Evolutionary conservation across 2,329 filamentous ascomycete species (phyloP), one percentile per base, ranked within the genome.

Genomic region (Passalora sequoiae): DNA sequence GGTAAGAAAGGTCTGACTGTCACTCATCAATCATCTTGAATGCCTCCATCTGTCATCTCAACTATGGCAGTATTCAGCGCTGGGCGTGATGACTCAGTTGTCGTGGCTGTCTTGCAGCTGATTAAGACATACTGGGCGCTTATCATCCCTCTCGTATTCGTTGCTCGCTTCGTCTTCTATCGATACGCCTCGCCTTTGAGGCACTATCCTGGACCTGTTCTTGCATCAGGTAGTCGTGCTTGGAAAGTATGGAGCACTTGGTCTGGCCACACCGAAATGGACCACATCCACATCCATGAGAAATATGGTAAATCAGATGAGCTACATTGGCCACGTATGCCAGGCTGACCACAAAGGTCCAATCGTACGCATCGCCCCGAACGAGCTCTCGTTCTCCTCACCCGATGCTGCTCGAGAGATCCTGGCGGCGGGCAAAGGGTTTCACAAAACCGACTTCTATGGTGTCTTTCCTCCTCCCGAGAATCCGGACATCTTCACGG

Each of bases 401-500:
- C 55, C 57, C 3, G 43, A 53, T 9, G 58, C 54, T 22, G 60
- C 60, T 35, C 56, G 56, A 29, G 50, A 57, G 36, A 57, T 65
- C 36, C 55, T 63, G 29, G 51, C 54, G 19, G 56, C 60, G 4
- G 57, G 57, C 9, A 56, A 51, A 38, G 58, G 58, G 12, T 65
- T 63, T 45, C 44, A 49, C 33, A 65, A 64, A 42, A 56, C 59
- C 7, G 48, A 56, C 35, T 63, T 60, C 51, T 64, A 64, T 45
- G 50, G 40, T 21, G 74, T 78, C 5, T 78, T 78, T 54, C 74
- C 74, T 21, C 75, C 75, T 3, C 69, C 72, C 0, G 73, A 76
- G 60, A 76, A 77, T 61, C 74, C 75, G 4, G 75, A 78, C 47
- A 77, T 78, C 57, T 78, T 78, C 61, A 77, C 75, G 29, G 75